Percentiles rank a stretch among this genome's conserved stretches.
Conservation (phyloP, 352 stramenopile genomes). For the Thalassiosira exigua region DNA sequence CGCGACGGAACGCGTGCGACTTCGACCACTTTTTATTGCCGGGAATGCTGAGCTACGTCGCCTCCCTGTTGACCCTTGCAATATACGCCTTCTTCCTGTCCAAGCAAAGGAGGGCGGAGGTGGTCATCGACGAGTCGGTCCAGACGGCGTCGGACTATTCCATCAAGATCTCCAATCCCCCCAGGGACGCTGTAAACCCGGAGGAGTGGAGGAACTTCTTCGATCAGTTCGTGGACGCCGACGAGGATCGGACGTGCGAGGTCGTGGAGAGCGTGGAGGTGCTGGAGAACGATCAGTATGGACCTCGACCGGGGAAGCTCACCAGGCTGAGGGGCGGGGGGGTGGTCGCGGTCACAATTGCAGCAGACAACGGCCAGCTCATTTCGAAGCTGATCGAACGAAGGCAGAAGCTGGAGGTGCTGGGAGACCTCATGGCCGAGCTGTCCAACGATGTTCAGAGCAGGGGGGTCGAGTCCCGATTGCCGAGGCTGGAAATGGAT, state of each 20-base stretch:
- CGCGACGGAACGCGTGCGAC: conserved; percentile 35
- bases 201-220: conserved; percentile 29
- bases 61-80: conserved; percentile 14
- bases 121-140: conserved; percentile 20
- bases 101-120: conserved; percentile 16
- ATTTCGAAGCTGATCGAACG: conserved; percentile 15
- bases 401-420: background rate
- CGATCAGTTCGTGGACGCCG: conserved; percentile 15
- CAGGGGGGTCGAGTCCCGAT: no score
- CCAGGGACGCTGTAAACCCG: conserved; percentile 31
- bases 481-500: background rate
- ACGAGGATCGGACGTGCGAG: conserved; percentile 9
- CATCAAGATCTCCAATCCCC: conserved; percentile 34
- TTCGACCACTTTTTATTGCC: conserved; percentile 5
- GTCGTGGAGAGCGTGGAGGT: conserved; percentile 28
- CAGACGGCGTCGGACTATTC: conserved; percentile 40
- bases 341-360: conserved; percentile 20
- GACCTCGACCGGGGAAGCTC: background rate
- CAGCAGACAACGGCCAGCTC: conserved; percentile 42
- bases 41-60: conserved; percentile 13
- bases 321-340: background rate
- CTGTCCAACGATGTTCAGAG: conserved; percentile 8
- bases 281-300: conserved; percentile 5
- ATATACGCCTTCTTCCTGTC: conserved; percentile 19
- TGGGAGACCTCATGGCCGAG: conserved; percentile 4